These are phyloP conservation scores for Neoscytalidium dimidiatum DNA, from an alignment of 2,329 filamentous ascomycete genomes.

Conservation along the genomic window DNA sequence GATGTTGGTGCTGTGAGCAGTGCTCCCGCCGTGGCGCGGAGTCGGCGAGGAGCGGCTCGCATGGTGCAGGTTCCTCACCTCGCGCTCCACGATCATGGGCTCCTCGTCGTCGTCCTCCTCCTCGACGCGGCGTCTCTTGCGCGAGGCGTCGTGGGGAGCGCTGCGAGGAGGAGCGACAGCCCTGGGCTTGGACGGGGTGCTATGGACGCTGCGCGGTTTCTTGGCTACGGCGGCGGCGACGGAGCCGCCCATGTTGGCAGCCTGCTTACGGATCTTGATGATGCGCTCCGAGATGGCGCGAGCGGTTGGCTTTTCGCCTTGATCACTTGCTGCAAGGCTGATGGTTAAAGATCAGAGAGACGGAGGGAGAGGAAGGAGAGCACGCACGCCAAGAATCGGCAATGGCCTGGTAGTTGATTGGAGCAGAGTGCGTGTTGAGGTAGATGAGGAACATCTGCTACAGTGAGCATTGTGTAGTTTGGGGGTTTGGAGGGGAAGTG, in stretches of 20 bases:
- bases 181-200: background rate
- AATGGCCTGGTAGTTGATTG: constrained; percentile 6
- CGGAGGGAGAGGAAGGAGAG: background rate
- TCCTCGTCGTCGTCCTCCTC: background rate
- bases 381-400: constrained; percentile 13
- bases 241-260: background rate
- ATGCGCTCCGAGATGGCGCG: constrained; percentile 18
- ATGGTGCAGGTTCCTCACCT: background rate
- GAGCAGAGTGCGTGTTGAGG: background rate
- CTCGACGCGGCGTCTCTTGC: background rate
- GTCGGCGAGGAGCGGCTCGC: background rate
- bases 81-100: background rate
- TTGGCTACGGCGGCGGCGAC: background rate
- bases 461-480: background rate
- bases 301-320: constrained; percentile 13
- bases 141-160: background rate
- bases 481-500: background rate
- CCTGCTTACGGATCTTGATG: constrained; percentile 9
- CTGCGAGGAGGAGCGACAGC: too few species aligned
- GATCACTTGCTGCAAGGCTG: background rate
- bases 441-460: constrained; percentile 6
- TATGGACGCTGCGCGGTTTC: background rate
- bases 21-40: background rate
- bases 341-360: background rate
- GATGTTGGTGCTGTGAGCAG: background rate